Base-by-base conservation (phyloP, 805 yeast species). In the Starmera amethionina region DNA sequence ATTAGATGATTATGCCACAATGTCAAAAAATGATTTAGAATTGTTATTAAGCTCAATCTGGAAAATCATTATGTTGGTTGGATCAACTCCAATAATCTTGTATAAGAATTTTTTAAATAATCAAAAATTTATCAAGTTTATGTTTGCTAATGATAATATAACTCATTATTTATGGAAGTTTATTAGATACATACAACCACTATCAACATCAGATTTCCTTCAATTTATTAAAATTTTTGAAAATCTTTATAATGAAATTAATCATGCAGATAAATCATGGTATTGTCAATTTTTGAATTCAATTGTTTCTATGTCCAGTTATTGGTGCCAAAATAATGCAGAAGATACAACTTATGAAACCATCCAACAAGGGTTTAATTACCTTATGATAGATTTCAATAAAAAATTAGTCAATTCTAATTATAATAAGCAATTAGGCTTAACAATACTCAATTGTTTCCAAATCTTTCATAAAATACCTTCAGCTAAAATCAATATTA, bases 401-500 rank as follows among this genome's bases (percentile, higher is more conserved):
- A 35, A 8, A 8, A 19, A 9, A 14, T 29, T 41, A 14, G 30
- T 32, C 14, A 15, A 15, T n/a, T 39, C 15, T 9, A 19, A 39
- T 2, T 30, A 41, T 25, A 31, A 44, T 35, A 34, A 48, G 9
- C 6, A 29, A 1, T 8, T 55, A 4, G 36, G 39, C 0, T 11
- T 48, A 2, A n/a, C 53, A 2, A 15, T 43, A 12, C 4, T 44
- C 1, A 29, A 36, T 1, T 39, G 47, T 18, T 38, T 52, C 19
- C 41, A 44, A 14, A 11, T 37, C 3, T 36, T 52, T 2, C 48
- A 42, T 14, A 8, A 8, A 0, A 33, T 62, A 0, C 60, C 67
- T 3, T 43, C 46, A 1, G 28, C 43, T 2, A 30, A 45, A 1
- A 40, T 63, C 4, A 25, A 16, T 4, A 40, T 58, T 0, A 35